phyloP scores from a whole-genome alignment of 2,329 filamentous ascomycete genomes.

The Daldinia eschscholtzii region DNA sequence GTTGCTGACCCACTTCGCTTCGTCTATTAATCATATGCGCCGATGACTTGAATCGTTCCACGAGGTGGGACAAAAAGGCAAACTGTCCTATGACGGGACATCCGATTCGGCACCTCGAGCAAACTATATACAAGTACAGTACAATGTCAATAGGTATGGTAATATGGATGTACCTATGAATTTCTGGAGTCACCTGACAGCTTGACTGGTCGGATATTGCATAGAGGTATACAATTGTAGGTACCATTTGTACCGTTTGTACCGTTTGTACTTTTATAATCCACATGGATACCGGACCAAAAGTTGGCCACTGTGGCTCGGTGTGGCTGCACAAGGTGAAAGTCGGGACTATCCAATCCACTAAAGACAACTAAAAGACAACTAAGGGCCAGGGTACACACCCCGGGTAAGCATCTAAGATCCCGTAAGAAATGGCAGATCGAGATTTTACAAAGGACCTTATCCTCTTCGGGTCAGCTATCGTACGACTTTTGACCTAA shows the following conservation, averaged over 20 bases:
- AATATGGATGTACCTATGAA: neutral
- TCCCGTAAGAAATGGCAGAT: slow-evolving; percentile 17
- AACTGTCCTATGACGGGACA: neutral
- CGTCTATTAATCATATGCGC: neutral
- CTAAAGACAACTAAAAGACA: neutral
- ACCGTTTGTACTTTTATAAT: neutral
- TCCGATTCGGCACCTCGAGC: neutral
- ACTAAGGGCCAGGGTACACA: neutral
- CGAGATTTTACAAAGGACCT: slow-evolving; percentile 10
- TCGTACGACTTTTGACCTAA: slow-evolving; percentile 36
- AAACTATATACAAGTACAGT: neutral
- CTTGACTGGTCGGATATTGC: neutral
- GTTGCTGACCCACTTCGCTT: neutral
- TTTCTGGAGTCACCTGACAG: slow-evolving; percentile 3
- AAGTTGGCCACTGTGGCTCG: slow-evolving; percentile 12
- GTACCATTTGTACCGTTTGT: neutral
- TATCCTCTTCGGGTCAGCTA: slow-evolving; percentile 15
- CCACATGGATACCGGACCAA: neutral
- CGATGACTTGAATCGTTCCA: neutral
- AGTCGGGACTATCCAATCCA: slow-evolving; percentile 4
- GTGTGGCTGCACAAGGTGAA: slow-evolving; percentile 12
- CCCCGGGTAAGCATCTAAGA: slow-evolving; percentile 12
- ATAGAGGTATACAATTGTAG: neutral
- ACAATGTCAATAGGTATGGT: neutral
- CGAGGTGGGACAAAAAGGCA: neutral